These are phyloP conservation scores for Jasminum sambac DNA, from an alignment of 257 asterid species.

Conservation along the genomic window DNA sequence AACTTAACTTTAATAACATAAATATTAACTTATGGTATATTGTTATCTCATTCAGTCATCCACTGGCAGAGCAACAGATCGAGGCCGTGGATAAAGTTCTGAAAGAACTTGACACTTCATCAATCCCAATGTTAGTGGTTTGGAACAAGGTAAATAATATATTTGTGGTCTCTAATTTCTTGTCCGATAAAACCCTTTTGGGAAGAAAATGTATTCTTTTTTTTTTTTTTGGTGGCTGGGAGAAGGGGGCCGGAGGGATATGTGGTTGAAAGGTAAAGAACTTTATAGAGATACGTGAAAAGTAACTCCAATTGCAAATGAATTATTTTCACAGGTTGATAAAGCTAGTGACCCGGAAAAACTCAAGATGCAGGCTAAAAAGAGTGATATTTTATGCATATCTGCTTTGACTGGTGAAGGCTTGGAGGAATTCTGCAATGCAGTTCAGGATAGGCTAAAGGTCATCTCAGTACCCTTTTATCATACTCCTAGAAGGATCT, in stretches of 20 bases:
- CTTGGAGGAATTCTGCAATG: slow-evolving; percentile 78
- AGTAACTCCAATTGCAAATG: slow-evolving; percentile 7
- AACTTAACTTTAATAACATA: slow-evolving; percentile 8
- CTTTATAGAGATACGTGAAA: too few relatives aligned
- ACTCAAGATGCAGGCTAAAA: slow-evolving; percentile 60
- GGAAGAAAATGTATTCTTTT: too few relatives aligned
- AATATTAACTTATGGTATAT: slow-evolving; percentile 27
- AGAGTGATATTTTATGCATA: slow-evolving; percentile 63
- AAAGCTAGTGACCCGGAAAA: slow-evolving; percentile 67
- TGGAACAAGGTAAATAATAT: slow-evolving; percentile 84
- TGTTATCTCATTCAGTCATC: slow-evolving; percentile 69
- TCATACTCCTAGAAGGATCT: neutral
- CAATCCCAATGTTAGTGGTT: slow-evolving; percentile 77
- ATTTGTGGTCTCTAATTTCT: slow-evolving; percentile 14
- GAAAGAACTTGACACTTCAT: slow-evolving; percentile 69
- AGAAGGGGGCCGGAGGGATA: too few relatives aligned
- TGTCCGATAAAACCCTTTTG: too few relatives aligned
- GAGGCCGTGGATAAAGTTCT: slow-evolving; percentile 96
- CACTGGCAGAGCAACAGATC: slow-evolving; percentile 84
- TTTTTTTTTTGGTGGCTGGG: too few relatives aligned
- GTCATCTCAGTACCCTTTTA: slow-evolving; percentile 33
- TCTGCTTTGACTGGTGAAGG: slow-evolving; percentile 99
- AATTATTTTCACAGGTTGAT: slow-evolving; percentile 64
- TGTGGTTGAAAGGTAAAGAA: too few relatives aligned
- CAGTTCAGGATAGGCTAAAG: slow-evolving; percentile 85